phyloP scores from a whole-genome alignment of 768 basidiomycete genomes.

The Boletus coccyginus region DNA sequence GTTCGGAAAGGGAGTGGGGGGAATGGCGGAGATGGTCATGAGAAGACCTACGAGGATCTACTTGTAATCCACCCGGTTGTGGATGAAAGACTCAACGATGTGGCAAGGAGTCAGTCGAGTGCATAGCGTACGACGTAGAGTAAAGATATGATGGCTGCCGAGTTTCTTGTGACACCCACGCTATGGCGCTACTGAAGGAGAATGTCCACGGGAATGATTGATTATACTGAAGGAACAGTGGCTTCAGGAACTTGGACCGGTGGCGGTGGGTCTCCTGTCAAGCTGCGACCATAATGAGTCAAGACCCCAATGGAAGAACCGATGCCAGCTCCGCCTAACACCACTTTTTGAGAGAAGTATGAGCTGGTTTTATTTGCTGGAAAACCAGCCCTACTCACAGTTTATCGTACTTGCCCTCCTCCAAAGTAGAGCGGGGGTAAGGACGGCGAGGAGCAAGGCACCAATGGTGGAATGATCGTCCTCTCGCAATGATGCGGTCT shows the following conservation, averaged over 20 bases:
- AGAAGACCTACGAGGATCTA: constrained; percentile 41
- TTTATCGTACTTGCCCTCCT: constrained; percentile 61
- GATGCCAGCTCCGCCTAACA: constrained; percentile 68
- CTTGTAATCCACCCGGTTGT: constrained; percentile 57
- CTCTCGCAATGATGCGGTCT: constrained; percentile 58
- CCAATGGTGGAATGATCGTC: constrained; percentile 81
- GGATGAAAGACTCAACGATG: constrained; percentile 66
- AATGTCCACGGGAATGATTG: not conserved
- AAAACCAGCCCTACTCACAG: constrained; percentile 39
- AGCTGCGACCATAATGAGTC: constrained; percentile 50
- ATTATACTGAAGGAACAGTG: constrained; percentile 13
- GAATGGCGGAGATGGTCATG: constrained; percentile 8
- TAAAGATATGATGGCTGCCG: constrained; percentile 1
- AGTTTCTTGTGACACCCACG: not conserved
- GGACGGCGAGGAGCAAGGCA: constrained; percentile 55
- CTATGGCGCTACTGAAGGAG: not conserved
- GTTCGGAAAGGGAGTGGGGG: constrained; percentile 36
- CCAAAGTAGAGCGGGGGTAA: constrained; percentile 73
- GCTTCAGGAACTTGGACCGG: constrained; percentile 36
- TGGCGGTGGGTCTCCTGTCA: constrained; percentile 54
- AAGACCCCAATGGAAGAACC: constrained; percentile 61
- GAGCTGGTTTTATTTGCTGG: not conserved
- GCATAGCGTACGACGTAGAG: constrained; percentile 12
- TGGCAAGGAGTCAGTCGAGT: constrained; percentile 33
- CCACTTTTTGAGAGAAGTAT: constrained; percentile 41